phyloP scores from a whole-genome alignment of 352 stramenopile genomes.

The Peronospora belbahrii region DNA sequence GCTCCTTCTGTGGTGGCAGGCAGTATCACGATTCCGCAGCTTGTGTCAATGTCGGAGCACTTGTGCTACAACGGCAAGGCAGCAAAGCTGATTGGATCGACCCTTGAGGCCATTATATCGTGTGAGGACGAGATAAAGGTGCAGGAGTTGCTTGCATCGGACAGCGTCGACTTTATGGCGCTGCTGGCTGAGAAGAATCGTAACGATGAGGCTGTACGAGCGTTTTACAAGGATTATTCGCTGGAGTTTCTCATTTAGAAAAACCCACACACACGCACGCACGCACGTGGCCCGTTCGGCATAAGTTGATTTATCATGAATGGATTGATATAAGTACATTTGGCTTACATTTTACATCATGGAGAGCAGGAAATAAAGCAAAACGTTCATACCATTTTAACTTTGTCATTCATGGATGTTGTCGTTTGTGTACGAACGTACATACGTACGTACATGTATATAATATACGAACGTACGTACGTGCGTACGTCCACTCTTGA shows the following conservation, averaged over 20 bases:
- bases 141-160: conserved; percentile 28
- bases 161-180: conserved; percentile 32
- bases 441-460: not conserved
- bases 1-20: conserved; percentile 44
- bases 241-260: conserved; percentile 37
- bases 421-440: too few species aligned
- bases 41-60: conserved; percentile 43
- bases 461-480: not conserved
- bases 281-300: conserved; percentile 5
- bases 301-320: conserved; percentile 19
- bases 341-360: conserved; percentile 18
- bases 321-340: conserved; percentile 25
- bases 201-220: conserved; percentile 26
- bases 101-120: conserved; percentile 29
- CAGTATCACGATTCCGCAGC: conserved; percentile 30
- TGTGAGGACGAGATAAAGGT: conserved; percentile 35
- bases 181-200: conserved; percentile 37
- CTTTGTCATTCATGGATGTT: too few species aligned
- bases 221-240: conserved; percentile 37
- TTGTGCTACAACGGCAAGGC: conserved; percentile 54
- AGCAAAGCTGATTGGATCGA: conserved; percentile 46
- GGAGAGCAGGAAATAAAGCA: conserved; percentile 23
- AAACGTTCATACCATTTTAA: conserved; percentile 11
- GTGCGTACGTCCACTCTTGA: not conserved
- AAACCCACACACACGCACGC: too few species aligned